These are phyloP conservation scores for Penicillium cinerascens DNA, from an alignment of 495 filamentous ascomycete genomes.

Conservation along the genomic window DNA sequence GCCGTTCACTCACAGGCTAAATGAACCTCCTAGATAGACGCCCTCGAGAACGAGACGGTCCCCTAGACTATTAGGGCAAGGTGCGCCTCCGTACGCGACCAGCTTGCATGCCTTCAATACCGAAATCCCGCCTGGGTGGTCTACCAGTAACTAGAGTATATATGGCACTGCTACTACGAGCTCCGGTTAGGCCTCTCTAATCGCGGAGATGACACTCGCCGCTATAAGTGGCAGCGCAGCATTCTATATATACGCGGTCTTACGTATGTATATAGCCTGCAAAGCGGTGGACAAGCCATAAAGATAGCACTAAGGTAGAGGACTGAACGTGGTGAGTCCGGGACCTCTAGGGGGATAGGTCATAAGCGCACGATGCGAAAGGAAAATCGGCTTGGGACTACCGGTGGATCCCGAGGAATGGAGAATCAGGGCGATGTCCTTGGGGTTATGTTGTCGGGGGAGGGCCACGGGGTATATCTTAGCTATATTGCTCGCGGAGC, in stretches of 20 bases:
- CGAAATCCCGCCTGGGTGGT: constrained; percentile 44
- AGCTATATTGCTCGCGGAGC: constrained; percentile 4
- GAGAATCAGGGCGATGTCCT: constrained; percentile 43
- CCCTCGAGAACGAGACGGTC: constrained; percentile 46
- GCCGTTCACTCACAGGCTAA: constrained; percentile 47
- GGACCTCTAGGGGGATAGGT: constrained; percentile 32
- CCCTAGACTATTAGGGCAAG: constrained; percentile 55
- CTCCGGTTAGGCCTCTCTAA: constrained; percentile 46
- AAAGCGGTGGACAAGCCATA: constrained; percentile 46
- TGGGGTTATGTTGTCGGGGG: constrained; percentile 28
- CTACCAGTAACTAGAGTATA: constrained; percentile 49
- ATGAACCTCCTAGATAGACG: constrained; percentile 47
- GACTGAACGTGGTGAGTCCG: constrained; percentile 48
- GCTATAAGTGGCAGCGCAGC: constrained; percentile 52
- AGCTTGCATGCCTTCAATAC: constrained; percentile 41
- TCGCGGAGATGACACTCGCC: constrained; percentile 38
- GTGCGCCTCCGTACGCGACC: constrained; percentile 51
- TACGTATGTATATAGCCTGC: constrained; percentile 51
- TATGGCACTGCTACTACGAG: constrained; percentile 56
- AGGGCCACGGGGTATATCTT: constrained; percentile 31
- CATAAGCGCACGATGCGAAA: constrained; percentile 41
- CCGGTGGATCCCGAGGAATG: constrained; percentile 61
- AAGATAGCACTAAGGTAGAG: constrained; percentile 55
- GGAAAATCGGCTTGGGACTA: constrained; percentile 49
- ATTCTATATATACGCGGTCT: constrained; percentile 49